Percentiles rank a stretch among this genome's conserved stretches.
phyloP scores from a whole-genome alignment of 2,329 filamentous ascomycete genomes.

The Alternaria novae-zelandiae region DNA sequence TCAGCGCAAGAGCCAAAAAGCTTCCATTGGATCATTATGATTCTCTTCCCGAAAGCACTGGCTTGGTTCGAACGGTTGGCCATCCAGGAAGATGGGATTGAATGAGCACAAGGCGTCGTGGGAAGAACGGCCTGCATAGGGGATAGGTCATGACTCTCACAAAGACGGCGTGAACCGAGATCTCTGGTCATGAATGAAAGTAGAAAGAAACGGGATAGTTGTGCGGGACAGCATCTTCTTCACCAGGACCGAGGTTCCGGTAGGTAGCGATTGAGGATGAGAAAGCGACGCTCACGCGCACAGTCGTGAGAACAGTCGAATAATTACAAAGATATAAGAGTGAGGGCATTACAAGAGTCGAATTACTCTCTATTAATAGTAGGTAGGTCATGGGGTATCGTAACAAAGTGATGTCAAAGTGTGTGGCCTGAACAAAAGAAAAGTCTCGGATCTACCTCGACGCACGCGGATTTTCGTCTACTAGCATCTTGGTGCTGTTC shows the following conservation, averaged over 20 bases:
- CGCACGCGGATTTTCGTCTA: background rate
- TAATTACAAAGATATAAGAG: background rate
- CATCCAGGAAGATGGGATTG: background rate
- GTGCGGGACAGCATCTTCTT: background rate
- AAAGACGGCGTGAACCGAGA: background rate
- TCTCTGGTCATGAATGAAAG: background rate
- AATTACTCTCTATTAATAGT: conserved; percentile 2
- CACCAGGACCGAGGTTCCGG: background rate
- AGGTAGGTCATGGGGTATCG: conserved; percentile 5
- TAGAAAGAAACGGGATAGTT: background rate
- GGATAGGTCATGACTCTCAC: rapidly evolving
- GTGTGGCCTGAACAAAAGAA: background rate
- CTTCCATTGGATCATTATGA: background rate
- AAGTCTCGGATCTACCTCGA: background rate
- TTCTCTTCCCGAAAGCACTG: background rate
- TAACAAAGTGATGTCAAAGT: background rate
- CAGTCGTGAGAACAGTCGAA: background rate
- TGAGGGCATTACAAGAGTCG: background rate
- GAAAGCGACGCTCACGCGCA: background rate
- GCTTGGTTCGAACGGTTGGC: background rate
- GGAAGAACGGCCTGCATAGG: background rate
- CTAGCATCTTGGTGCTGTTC: conserved; percentile 7
- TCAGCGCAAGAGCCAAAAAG: background rate
- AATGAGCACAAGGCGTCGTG: rapidly evolving
- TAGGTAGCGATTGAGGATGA: rapidly evolving